phyloP scores from a whole-genome alignment of 192 early-diverging fungal genomes.

The Coemansia sp. region DNA sequence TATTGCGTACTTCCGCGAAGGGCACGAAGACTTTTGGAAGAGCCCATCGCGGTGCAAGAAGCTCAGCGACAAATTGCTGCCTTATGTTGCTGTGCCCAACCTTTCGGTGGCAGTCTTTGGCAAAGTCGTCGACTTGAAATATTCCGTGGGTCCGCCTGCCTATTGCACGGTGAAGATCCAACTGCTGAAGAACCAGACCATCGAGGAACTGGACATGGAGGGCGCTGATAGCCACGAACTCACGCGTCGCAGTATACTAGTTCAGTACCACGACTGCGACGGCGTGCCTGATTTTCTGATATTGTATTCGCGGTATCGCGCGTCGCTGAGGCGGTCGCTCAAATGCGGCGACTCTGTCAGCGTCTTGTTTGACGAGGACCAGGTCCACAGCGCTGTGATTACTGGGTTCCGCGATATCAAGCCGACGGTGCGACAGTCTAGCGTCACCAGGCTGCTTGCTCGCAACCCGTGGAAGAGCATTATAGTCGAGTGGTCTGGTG shows the following conservation, averaged over 20 bases:
- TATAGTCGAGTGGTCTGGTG: conserved; percentile 39
- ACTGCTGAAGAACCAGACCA: conserved; percentile 41
- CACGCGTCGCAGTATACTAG: conserved; percentile 37
- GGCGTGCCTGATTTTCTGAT: conserved; percentile 71
- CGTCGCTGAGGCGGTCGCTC: conserved; percentile 56
- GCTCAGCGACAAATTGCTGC: conserved; percentile 52
- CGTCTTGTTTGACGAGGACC: conserved; percentile 66
- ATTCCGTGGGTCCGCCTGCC: conserved; percentile 69
- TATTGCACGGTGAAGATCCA: conserved; percentile 62
- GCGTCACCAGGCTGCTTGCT: conserved; percentile 55
- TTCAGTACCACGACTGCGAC: conserved; percentile 74
- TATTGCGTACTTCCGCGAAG: conserved; percentile 60
- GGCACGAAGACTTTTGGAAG: conserved; percentile 60
- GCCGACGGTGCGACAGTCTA: conserved; percentile 45
- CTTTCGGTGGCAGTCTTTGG: conserved; percentile 61
- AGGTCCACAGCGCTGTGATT: conserved; percentile 59
- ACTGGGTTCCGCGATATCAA: conserved; percentile 50
- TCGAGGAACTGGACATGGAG: conserved; percentile 54
- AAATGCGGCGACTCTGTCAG: conserved; percentile 59
- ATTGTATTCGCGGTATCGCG: conserved; percentile 62
- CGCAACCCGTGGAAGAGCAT: conserved; percentile 53
- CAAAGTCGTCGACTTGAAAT: conserved; percentile 58
- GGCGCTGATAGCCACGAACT: conserved; percentile 27
- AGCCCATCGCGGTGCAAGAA: conserved; percentile 44
- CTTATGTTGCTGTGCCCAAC: conserved; percentile 42